Conservation (phyloP, 306 rosid genomes). For the Fragaria iinumae region DNA sequence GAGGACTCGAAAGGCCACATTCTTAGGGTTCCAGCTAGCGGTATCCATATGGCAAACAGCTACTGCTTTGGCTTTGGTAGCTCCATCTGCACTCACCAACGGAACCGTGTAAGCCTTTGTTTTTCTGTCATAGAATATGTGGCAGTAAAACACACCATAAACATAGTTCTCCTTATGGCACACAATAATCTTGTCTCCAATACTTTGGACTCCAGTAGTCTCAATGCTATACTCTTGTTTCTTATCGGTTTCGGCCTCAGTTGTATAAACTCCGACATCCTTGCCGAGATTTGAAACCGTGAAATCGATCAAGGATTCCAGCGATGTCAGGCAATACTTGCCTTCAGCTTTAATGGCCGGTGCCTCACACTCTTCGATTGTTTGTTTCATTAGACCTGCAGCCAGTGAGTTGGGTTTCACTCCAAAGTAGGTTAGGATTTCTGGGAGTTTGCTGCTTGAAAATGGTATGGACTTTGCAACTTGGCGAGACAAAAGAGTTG, state of each 20-base stretch:
- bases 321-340: constrained; percentile 35
- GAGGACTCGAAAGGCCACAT: constrained; percentile 27
- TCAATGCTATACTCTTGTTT: constrained; percentile 5
- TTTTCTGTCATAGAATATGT: not conserved
- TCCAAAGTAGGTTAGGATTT: constrained; percentile 21
- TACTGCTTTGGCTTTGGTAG: constrained; percentile 22
- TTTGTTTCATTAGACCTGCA: constrained; percentile 9
- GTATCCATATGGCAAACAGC: constrained; percentile 45
- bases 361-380: constrained; percentile 28
- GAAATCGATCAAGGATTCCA: constrained; percentile 31
- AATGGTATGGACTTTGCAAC: constrained; percentile 19
- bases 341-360: constrained; percentile 23
- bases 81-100: constrained; percentile 27
- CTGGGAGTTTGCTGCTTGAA: constrained; percentile 10
- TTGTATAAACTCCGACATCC: constrained; percentile 9
- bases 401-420: constrained; percentile 16
- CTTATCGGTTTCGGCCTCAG: constrained; percentile 11
- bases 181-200: constrained; percentile 28
- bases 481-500: not conserved
- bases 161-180: constrained; percentile 39
- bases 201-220: constrained; percentile 8
- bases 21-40: not conserved
- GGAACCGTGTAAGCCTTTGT: constrained; percentile 32
- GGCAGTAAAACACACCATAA: constrained; percentile 44
- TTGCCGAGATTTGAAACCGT: constrained; percentile 32